phyloP scores from a whole-genome alignment of 768 basidiomycete genomes.

The Ephemerocybe angulata region DNA sequence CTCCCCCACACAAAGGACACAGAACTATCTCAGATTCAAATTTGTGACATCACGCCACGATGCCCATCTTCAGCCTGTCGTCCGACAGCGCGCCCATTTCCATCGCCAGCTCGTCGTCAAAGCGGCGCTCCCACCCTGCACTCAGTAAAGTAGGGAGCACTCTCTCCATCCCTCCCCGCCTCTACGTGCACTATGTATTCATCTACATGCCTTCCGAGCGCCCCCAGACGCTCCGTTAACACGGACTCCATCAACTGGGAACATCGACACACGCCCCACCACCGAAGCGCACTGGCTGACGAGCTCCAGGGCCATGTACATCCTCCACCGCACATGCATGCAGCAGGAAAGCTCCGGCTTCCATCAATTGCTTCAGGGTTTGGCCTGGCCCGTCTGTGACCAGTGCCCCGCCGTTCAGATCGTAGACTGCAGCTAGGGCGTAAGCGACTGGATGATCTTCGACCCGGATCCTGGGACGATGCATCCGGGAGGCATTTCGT shows the following conservation, averaged over 20 bases:
- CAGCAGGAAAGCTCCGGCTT: constrained; percentile 2
- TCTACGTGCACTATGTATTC: neutral
- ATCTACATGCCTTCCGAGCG: neutral
- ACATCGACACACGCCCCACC: neutral
- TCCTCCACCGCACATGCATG: constrained; percentile 5
- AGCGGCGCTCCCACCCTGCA: neutral
- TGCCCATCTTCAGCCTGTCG: constrained; percentile 4
- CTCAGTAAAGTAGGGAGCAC: neutral
- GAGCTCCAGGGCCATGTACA: constrained; percentile 14
- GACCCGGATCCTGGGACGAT: constrained; percentile 27
- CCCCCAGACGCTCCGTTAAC: neutral
- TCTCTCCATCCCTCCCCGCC: neutral
- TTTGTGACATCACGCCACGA: too few relatives aligned
- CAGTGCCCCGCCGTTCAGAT: constrained; percentile 29
- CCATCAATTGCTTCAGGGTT: constrained; percentile 15
- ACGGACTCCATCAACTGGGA: neutral
- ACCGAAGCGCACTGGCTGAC: constrained; percentile 11
- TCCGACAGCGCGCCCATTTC: neutral
- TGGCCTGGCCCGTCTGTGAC: constrained; percentile 13
- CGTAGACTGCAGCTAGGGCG: constrained; percentile 31
- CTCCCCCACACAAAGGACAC: too few relatives aligned
- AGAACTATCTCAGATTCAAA: too few relatives aligned
- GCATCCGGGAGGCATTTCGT: constrained; percentile 31
- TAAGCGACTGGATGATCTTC: constrained; percentile 30
- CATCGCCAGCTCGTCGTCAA: neutral